These are phyloP conservation scores for Tylopilus orsonianus DNA, from an alignment of 1,284 basidiomycete genomes.

Conservation along the genomic window DNA sequence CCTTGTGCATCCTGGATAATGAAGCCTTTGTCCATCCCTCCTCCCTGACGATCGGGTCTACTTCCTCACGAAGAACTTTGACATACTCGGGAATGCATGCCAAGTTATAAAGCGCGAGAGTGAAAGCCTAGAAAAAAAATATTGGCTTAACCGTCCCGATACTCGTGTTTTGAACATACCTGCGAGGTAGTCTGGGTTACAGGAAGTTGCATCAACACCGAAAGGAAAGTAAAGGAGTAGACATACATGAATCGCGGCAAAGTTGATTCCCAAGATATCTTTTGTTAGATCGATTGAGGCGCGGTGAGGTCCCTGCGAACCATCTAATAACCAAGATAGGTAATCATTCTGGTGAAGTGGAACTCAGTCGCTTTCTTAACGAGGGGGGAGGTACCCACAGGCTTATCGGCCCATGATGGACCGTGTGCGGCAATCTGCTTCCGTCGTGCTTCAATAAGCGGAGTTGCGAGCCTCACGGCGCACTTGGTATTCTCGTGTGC, in stretches of 20 bases:
- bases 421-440: constrained; percentile 32
- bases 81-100: constrained; percentile 42
- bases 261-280: constrained; percentile 38
- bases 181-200: constrained; percentile 13
- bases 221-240: neutral
- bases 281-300: constrained; percentile 31
- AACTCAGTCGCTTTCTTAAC: neutral
- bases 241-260: constrained; percentile 41
- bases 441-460: constrained; percentile 39
- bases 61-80: constrained; percentile 42
- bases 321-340: constrained; percentile 48
- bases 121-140: constrained; percentile 26
- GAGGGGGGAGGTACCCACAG: constrained; percentile 28
- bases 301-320: constrained; percentile 32
- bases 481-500: constrained; percentile 6
- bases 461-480: constrained; percentile 30
- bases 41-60: no score
- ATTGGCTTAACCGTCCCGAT: neutral
- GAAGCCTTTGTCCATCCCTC: constrained; percentile 47
- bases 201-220: neutral
- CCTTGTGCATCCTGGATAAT: constrained; percentile 41
- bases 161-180: neutral
- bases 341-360: no score
- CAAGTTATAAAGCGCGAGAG: constrained; percentile 39
- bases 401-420: constrained; percentile 37